Base-by-base conservation (phyloP, 1,284 basidiomycete species). In the Coniferiporia weirii region DNA sequence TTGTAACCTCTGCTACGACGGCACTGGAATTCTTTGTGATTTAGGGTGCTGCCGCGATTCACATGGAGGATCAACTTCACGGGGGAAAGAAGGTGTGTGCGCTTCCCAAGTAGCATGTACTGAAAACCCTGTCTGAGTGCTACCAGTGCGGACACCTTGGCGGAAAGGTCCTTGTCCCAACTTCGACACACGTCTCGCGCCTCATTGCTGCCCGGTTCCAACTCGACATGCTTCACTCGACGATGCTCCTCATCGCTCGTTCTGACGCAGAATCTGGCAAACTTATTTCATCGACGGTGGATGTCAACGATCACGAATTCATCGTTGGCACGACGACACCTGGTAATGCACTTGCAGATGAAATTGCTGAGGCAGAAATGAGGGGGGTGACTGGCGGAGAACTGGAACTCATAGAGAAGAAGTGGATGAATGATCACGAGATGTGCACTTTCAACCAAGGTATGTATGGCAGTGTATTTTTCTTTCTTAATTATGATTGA, bases 221-320 rank as follows among this genome's bases (percentile, higher is more conserved):
- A 72, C 84, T 92, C 64, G 93, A 96, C 72, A 76, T 96, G 60
- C 79, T 96, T 64, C 88, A 91, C 68, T 87, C 89, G 54, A 89
- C 91, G 15, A 94, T 94, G 83, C 82, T 95, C 46, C 74, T 94
- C 61, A 93, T 97, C 64, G 92, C 93, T 8, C 87, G 94, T 58
- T 96, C 95, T 3, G 95, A 97, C 71, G 89, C 93, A 9, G 93
- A 96, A 73, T 89, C 87, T n/a, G 92, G 84, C 49, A 91, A 86
- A 71, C 82, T 96, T 49, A 81, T 97, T 65, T 90, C 90, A 15
- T 89, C 87, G 22, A 93, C 88, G 60, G 80, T 95, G 48, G 95
- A 97, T 68, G 72, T 82, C 55, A 79, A 81, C 32, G 94, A 76
- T 67, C 85, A 87, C 63, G 83, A 86, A 65, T 95, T 89, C 71